Percentiles rank a stretch among this genome's conserved stretches.
Conservation (phyloP, 2,329 filamentous ascomycete genomes). For the Ascochyta viciae-villosae region DNA sequence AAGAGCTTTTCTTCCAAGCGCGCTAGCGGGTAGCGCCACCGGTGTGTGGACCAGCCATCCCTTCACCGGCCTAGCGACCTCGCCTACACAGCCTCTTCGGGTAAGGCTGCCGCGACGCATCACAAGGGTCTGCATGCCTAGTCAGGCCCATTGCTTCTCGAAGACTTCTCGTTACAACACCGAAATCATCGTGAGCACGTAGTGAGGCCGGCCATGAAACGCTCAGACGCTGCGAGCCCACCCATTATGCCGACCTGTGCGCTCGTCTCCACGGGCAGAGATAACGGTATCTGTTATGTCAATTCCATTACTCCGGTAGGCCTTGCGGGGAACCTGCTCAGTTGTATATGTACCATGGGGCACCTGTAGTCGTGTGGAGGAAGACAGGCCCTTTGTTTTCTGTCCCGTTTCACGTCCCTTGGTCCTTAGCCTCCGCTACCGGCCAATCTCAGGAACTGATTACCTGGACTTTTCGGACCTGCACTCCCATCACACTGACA, state of each 20-base stretch:
- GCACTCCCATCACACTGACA: neutral
- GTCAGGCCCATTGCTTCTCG: constrained; percentile 11
- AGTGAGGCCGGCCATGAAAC: constrained; percentile 15
- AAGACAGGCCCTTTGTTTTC: neutral
- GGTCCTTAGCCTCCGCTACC: constrained; percentile 7
- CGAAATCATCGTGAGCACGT: constrained; percentile 14
- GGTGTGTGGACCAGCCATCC: neutral
- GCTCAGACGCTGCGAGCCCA: constrained; percentile 9
- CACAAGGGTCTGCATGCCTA: constrained; percentile 17
- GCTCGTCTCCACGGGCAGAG: constrained; percentile 15
- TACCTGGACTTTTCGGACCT: neutral
- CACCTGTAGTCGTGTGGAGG: constrained; percentile 14
- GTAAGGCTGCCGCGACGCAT: constrained; percentile 15
- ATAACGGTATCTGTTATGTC: constrained; percentile 20
- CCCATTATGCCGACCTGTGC: constrained; percentile 13
- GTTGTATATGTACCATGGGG: constrained; percentile 20
- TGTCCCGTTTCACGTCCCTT: neutral
- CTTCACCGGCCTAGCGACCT: neutral
- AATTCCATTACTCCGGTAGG: constrained; percentile 18
- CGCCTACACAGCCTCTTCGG: neutral
- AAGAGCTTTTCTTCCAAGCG: constrained; percentile 13
- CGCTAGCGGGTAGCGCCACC: constrained; percentile 9
- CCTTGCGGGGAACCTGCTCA: constrained; percentile 12
- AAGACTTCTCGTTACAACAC: constrained; percentile 16
- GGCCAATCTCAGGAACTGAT: neutral